Conservation (phyloP, 441 rosid species). For the Gossypium laxum region DNA sequence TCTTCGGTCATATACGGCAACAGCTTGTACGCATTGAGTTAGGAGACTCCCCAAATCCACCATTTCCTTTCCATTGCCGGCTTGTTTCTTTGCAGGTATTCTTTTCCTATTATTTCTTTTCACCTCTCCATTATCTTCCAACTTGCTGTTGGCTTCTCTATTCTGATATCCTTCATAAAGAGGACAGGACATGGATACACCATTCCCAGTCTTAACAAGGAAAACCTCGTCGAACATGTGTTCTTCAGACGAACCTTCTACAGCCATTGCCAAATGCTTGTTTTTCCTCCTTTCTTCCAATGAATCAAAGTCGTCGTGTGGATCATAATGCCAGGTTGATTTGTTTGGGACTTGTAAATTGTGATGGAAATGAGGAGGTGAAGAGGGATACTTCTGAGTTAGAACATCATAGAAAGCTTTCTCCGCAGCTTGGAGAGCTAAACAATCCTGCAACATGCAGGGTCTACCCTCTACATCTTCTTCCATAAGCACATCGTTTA, state of each 20-base stretch:
- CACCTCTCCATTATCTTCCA: conserved; percentile 9
- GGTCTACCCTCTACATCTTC: conserved; percentile 36
- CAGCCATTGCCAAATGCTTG: conserved; percentile 41
- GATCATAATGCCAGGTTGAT: conserved; percentile 27
- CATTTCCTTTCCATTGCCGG: conserved; percentile 23
- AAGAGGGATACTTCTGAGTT: conserved; percentile 22
- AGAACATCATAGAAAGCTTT: conserved; percentile 45
- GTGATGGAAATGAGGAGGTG: conserved; percentile 5
- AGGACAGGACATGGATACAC: background rate
- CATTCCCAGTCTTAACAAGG: conserved; percentile 28
- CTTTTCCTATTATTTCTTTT: conserved; percentile 33
- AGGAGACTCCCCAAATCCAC: conserved; percentile 65
- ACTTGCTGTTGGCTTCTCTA: conserved; percentile 5
- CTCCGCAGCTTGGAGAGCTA: conserved; percentile 59
- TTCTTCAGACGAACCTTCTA: conserved; percentile 37
- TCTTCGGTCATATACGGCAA: conserved; percentile 49
- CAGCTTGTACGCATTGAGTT: conserved; percentile 65
- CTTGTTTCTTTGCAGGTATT: conserved; percentile 19
- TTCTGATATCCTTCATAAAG: conserved; percentile 11
- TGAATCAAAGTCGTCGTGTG: conserved; percentile 33
- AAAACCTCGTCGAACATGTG: conserved; percentile 43
- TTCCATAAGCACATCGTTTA: conserved; percentile 52
- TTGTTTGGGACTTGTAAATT: background rate
- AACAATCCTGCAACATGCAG: conserved; percentile 38
- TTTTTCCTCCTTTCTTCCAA: conserved; percentile 36